These are phyloP conservation scores for Huiozyma naganishii DNA, from an alignment of 805 yeast species.

Conservation along the genomic window DNA sequence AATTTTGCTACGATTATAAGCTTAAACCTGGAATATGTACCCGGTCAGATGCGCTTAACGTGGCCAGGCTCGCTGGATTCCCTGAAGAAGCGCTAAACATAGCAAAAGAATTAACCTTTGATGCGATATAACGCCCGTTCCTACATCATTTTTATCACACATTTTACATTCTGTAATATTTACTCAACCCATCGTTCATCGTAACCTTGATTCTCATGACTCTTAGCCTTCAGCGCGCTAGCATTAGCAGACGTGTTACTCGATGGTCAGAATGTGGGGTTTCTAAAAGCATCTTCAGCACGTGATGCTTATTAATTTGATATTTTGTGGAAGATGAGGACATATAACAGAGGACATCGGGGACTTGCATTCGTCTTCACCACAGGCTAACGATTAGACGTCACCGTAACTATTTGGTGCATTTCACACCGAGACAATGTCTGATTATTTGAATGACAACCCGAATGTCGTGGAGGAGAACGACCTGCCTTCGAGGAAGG, in stretches of 20 bases:
- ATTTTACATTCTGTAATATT: no score
- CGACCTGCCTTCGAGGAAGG: constrained; percentile 60
- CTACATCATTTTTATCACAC: no score
- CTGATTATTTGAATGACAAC: constrained; percentile 83
- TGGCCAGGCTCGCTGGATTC: constrained; percentile 72
- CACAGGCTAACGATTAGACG: no score
- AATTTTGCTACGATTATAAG: constrained; percentile 37
- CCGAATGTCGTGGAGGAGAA: constrained; percentile 74
- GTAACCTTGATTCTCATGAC: neutral
- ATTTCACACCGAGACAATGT: constrained; percentile 31
- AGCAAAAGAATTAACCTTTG: constrained; percentile 30
- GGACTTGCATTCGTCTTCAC: no score
- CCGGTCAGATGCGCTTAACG: constrained; percentile 65
- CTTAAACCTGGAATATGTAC: constrained; percentile 58
- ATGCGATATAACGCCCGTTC: no score
- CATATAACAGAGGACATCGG: no score
- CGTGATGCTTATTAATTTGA: no score
- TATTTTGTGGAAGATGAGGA: no score
- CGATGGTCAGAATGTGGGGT: no score
- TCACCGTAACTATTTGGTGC: no score
- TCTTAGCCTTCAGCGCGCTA: neutral
- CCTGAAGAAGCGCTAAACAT: constrained; percentile 46
- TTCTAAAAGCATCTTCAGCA: no score
- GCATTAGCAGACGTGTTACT: neutral
- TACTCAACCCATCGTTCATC: no score